Percentiles rank a stretch among this genome's conserved stretches.
phyloP scores from a whole-genome alignment of 352 stramenopile species.

The Globisporangium lucens region DNA sequence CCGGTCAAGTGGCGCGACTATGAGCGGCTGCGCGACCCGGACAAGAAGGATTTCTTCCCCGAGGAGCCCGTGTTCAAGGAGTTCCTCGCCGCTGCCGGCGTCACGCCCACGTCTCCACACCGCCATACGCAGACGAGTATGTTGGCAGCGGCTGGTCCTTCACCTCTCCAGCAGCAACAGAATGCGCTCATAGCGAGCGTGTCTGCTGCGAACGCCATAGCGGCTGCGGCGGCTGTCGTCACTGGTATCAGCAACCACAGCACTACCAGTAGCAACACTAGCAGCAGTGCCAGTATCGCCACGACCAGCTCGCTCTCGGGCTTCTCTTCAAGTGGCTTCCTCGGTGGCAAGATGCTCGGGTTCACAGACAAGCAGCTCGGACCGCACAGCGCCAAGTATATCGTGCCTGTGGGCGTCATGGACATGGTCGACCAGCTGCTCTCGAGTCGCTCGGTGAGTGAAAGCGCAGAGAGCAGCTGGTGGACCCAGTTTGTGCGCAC shows the following conservation, averaged over 20 bases:
- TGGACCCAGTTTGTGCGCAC: conserved; percentile 37
- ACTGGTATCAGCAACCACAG: background rate
- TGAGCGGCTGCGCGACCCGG: conserved; percentile 39
- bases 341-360: conserved; percentile 17
- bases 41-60: conserved; percentile 49
- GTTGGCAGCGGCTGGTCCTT: background rate
- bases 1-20: conserved; percentile 47
- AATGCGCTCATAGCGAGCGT: background rate
- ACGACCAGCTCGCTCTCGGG: conserved; percentile 3
- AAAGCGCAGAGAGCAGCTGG: background rate
- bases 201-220: conserved; percentile 1
- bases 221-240: background rate
- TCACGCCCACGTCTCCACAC: background rate
- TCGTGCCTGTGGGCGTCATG: conserved; percentile 31
- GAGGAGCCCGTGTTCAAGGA: conserved; percentile 29
- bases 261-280: background rate
- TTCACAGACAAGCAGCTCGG: conserved; percentile 15
- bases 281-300: background rate
- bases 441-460: conserved; percentile 14
- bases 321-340: conserved; percentile 18
- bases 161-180: background rate
- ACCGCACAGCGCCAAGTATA: conserved; percentile 18
- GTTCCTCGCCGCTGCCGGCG: conserved; percentile 12
- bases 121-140: background rate
- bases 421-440: conserved; percentile 43